These are phyloP conservation scores for Prunus mira DNA, from an alignment of 306 rosid genomes.

Conservation along the genomic window DNA sequence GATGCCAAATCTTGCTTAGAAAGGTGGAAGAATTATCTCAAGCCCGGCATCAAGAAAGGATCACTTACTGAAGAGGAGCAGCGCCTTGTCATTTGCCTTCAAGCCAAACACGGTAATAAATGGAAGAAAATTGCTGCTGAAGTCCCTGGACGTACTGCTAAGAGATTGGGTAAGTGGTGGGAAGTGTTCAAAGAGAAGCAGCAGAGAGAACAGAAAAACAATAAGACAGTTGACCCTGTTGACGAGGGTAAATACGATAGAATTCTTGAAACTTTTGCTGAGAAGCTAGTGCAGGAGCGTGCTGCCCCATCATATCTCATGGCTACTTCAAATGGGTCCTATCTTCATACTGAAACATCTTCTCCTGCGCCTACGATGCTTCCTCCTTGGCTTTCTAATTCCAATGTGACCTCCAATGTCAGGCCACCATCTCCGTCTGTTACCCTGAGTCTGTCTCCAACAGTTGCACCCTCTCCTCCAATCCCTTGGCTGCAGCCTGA, in stretches of 20 bases:
- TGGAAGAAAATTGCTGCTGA: constrained; percentile 87
- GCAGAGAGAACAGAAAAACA: constrained; percentile 64
- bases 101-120: constrained; percentile 78
- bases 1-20: constrained; percentile 86
- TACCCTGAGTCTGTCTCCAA: constrained; percentile 73
- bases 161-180: constrained; percentile 94
- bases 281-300: constrained; percentile 56
- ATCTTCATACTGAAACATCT: constrained; percentile 56
- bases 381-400: constrained; percentile 88
- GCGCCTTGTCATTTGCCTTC: constrained; percentile 68
- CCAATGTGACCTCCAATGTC: constrained; percentile 43
- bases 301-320: constrained; percentile 53
- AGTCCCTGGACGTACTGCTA: constrained; percentile 84
- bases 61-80: constrained; percentile 83
- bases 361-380: constrained; percentile 53
- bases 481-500: constrained; percentile 77
- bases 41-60: constrained; percentile 81
- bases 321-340: constrained; percentile 74
- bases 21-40: constrained; percentile 91
- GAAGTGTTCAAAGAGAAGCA: constrained; percentile 86
- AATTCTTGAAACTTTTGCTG: constrained; percentile 69
- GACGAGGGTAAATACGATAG: constrained; percentile 72
- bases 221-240: constrained; percentile 41
- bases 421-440: constrained; percentile 86
- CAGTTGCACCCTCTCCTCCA: constrained; percentile 63